phyloP scores from a whole-genome alignment of 2,329 filamentous ascomycete species.

The Talaromyces sp. region DNA sequence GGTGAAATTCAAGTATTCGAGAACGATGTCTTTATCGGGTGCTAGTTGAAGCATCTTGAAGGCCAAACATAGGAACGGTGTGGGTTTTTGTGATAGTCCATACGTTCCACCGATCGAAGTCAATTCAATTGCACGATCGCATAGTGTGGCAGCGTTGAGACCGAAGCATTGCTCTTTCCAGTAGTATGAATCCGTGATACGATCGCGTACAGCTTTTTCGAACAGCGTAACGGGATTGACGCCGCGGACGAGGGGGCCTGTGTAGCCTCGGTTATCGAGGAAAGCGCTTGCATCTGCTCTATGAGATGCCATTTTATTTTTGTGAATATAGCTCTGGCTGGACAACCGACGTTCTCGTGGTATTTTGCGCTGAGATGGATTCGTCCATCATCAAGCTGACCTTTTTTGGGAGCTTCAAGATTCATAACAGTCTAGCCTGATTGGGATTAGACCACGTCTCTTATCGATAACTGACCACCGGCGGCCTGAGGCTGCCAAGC shows the following conservation, averaged over 20 bases:
- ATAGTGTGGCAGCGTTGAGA: slow-evolving; percentile 74
- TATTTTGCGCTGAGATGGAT: neutral
- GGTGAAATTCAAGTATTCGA: slow-evolving; percentile 73
- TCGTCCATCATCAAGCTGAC: neutral
- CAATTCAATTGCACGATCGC: slow-evolving; percentile 85
- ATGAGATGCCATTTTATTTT: slow-evolving; percentile 49
- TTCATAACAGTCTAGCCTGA: neutral
- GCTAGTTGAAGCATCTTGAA: slow-evolving; percentile 92
- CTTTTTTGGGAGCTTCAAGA: neutral
- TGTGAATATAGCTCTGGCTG: neutral
- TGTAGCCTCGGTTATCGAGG: slow-evolving; percentile 86
- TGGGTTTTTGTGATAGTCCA: slow-evolving; percentile 77
- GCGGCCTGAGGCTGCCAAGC: neutral
- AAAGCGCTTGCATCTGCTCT: slow-evolving; percentile 73
- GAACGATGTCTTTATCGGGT: slow-evolving; percentile 72
- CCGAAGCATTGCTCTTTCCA: slow-evolving; percentile 99
- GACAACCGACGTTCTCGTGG: neutral
- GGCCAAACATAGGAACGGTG: slow-evolving; percentile 84
- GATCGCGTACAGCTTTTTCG: slow-evolving; percentile 92
- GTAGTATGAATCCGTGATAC: slow-evolving; percentile 92
- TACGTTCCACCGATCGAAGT: slow-evolving; percentile 84
- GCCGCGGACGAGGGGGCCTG: slow-evolving; percentile 72
- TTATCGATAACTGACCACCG: neutral
- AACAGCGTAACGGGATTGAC: slow-evolving; percentile 94
- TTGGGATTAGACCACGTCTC: neutral